phyloP scores from a whole-genome alignment of 345 rosid species.

The Eutrema japonicum region DNA sequence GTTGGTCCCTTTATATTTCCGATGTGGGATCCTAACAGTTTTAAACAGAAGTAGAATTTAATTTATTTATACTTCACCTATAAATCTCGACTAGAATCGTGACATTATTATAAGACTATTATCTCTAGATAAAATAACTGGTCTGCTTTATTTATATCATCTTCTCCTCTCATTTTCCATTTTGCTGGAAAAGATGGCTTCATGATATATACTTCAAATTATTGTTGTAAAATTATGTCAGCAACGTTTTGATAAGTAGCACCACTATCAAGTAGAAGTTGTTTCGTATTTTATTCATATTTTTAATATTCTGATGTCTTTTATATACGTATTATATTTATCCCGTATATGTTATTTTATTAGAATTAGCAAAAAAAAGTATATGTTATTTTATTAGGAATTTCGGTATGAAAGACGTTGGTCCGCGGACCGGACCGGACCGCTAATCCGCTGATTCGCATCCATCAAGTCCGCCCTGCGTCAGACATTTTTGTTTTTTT shows the following conservation, averaged over 20 bases:
- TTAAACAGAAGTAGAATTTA: neutral
- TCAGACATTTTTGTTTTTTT: too few relatives aligned
- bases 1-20: too few relatives aligned
- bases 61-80: neutral
- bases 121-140: neutral
- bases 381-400: too few relatives aligned
- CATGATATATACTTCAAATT: neutral
- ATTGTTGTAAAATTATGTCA: neutral
- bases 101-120: neutral
- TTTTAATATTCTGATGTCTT: neutral
- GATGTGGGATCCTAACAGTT: too few relatives aligned
- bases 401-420: too few relatives aligned
- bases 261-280: neutral
- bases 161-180: neutral
- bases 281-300: neutral
- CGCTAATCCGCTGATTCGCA: too few relatives aligned
- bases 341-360: too few relatives aligned
- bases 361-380: too few relatives aligned
- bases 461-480: too few relatives aligned
- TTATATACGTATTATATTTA: neutral
- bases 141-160: neutral
- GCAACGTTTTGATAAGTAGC: neutral
- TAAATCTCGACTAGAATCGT: neutral
- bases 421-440: too few relatives aligned
- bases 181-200: neutral